Evolutionary conservation across 441 rosid species (phyloP), one percentile per base, ranked within the genome.

Genomic region (Bocquillonia castaneifolia): DNA sequence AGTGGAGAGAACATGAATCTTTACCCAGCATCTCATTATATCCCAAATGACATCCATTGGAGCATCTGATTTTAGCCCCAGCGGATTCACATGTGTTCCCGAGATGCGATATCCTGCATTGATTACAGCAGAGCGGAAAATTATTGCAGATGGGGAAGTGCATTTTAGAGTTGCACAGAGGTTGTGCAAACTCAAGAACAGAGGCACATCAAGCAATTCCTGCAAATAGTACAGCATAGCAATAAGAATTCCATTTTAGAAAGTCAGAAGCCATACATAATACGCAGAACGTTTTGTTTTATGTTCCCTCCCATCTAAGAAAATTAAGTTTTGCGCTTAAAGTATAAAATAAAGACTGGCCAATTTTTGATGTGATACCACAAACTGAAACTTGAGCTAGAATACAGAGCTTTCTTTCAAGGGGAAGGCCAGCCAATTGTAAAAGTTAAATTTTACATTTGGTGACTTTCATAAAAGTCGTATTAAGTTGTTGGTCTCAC

Each of bases 1-100:
- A 44, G 10, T 31, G 56, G 32, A 13, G 34, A 39, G 56, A 31
- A 6, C 40, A 68, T n/a, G 6, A 71, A 36, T 69, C 58, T 82
- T 85, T 87, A 92, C 99, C 98, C 99, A 94, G 85, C 96, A 88
- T 58, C 97, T 93, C 97, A 94, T 92, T 58, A 91, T 91, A 80
- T 94, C 97, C 97, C 99, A 91, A 61, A 94, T 87, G 55, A 91
- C 88, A 63, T 87, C 87, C 97, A 92, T 94, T 25, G 99, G 96
- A 64, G 98, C 98, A 84, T 94, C 94, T 34, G 98, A 86, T 77
- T 94, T 94, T 47, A 90, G 80, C 74, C 98, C 99, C 7, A 94
- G 78, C 0, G 98, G 97, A 59, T 88, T 86, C 64, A 90, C 98
- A 73, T 92, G 99, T 42, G 97, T 84, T 60, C 98, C 99, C 0